phyloP scores from a whole-genome alignment of 805 yeast genomes.

The Pichia occidentalis region DNA sequence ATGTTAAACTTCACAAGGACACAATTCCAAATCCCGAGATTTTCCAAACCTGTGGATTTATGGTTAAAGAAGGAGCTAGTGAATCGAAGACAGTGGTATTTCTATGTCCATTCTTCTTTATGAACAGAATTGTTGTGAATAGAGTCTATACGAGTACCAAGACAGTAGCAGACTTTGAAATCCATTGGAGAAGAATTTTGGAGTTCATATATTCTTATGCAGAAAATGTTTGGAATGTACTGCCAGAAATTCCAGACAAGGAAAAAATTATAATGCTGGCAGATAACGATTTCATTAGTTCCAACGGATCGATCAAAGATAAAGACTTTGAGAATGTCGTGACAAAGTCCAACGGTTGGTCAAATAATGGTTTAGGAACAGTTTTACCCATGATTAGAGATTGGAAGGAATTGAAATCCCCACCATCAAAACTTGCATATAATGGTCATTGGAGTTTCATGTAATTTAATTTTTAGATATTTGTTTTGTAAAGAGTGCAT shows the following conservation, averaged over 20 bases:
- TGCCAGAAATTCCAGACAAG: not conserved
- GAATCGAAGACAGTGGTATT: constrained; percentile 4
- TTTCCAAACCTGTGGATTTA: constrained; percentile 5
- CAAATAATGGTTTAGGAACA: not conserved
- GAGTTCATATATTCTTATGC: constrained; percentile 5
- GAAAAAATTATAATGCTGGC: constrained; percentile 5
- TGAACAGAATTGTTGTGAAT: not conserved
- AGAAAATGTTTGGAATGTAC: not conserved
- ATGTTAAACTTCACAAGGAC: constrained; percentile 1
- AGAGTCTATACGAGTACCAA: constrained; percentile 4
- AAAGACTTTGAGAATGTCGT: not conserved
- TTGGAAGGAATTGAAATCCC: constrained; percentile 1
- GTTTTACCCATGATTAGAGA: constrained; percentile 6
- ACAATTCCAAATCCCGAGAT: not conserved
- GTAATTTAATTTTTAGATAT: too few species aligned
- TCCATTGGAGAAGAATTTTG: constrained; percentile 5
- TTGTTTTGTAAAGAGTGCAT: too few species aligned
- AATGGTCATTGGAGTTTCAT: constrained; percentile 9
- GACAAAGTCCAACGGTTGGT: not conserved
- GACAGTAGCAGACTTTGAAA: not conserved
- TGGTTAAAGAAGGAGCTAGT: not conserved
- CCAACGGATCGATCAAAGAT: not conserved
- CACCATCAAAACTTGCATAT: constrained; percentile 5
- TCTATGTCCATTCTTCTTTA: constrained; percentile 3
- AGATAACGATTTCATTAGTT: constrained; percentile 5